Percentiles rank a stretch among this genome's conserved stretches.
Evolutionary conservation across 2,329 filamentous ascomycete genomes (phyloP).

Genomic region (Claviceps sp.): DNA sequence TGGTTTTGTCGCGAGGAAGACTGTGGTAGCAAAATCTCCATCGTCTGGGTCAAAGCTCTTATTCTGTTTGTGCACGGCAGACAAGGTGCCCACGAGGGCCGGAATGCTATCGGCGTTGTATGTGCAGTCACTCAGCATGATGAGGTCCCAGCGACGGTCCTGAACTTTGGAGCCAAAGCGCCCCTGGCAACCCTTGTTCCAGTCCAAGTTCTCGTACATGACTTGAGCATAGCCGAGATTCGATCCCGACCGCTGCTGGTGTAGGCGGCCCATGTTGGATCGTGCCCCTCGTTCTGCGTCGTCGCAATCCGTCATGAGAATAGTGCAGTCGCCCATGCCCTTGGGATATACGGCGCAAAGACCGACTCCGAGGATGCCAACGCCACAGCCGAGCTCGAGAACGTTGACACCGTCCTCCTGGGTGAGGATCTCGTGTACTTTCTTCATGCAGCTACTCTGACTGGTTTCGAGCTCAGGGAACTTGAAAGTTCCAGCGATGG

Average conservation of each 20-base stretch:
- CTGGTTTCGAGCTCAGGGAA: slow-evolving; percentile 15
- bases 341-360: slow-evolving; percentile 24
- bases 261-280: slow-evolving; percentile 30
- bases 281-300: slow-evolving; percentile 37
- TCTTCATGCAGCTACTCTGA: slow-evolving; percentile 15
- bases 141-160: slow-evolving; percentile 35
- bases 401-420: slow-evolving; percentile 23
- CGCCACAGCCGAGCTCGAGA: slow-evolving; percentile 43
- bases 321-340: slow-evolving; percentile 13
- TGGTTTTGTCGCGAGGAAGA: slow-evolving; percentile 43
- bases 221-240: slow-evolving; percentile 14
- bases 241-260: slow-evolving; percentile 5
- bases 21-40: slow-evolving; percentile 21
- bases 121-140: slow-evolving; percentile 47
- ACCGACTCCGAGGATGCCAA: slow-evolving; percentile 41
- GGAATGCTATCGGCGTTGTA: slow-evolving; percentile 46
- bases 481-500: slow-evolving; percentile 17
- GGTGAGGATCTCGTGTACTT: slow-evolving; percentile 18
- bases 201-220: slow-evolving; percentile 42
- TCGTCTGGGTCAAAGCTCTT: slow-evolving; percentile 9
- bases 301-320: slow-evolving; percentile 42
- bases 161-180: slow-evolving; percentile 27
- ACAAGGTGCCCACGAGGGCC: slow-evolving; percentile 38
- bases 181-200: slow-evolving; percentile 36
- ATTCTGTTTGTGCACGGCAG: slow-evolving; percentile 31